These are phyloP conservation scores for Panicum hallii DNA, from an alignment of 202 grass and related monocot genomes.

Conservation along the genomic window DNA sequence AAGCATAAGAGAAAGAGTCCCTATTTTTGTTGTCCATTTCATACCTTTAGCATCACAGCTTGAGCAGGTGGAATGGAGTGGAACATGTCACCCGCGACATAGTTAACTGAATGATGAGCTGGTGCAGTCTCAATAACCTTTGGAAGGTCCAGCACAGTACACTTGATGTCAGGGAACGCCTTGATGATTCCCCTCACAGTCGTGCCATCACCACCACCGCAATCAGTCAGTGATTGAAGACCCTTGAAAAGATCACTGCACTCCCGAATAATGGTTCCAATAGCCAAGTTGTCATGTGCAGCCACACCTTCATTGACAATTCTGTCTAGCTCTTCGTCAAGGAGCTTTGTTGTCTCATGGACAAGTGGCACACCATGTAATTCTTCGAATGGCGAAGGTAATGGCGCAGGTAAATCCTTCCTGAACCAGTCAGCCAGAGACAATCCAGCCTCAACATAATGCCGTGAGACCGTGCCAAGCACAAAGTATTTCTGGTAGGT, in stretches of 20 bases:
- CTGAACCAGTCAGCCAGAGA: constrained; percentile 3
- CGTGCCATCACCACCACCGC: background rate
- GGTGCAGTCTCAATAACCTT: background rate
- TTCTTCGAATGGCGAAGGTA: constrained; percentile 1
- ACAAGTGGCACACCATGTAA: background rate
- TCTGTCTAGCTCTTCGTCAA: background rate
- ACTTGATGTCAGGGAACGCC: background rate
- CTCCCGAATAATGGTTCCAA: background rate
- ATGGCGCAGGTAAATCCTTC: background rate
- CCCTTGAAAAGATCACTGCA: background rate
- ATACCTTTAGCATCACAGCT: constrained; percentile 39
- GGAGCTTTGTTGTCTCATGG: background rate
- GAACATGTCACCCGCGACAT: constrained; percentile 12
- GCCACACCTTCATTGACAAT: background rate
- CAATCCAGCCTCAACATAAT: background rate
- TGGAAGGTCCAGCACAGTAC: constrained; percentile 23
- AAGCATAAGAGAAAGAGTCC: background rate
- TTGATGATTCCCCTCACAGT: background rate
- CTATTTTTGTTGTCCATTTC: background rate
- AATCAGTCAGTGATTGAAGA: background rate
- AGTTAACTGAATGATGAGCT: background rate
- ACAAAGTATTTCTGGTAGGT: background rate
- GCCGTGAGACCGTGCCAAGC: background rate
- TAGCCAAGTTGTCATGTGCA: background rate
- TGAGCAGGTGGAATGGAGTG: background rate